Conservation (phyloP, 495 filamentous ascomycete genomes). For the Penicillium longicatenatum region DNA sequence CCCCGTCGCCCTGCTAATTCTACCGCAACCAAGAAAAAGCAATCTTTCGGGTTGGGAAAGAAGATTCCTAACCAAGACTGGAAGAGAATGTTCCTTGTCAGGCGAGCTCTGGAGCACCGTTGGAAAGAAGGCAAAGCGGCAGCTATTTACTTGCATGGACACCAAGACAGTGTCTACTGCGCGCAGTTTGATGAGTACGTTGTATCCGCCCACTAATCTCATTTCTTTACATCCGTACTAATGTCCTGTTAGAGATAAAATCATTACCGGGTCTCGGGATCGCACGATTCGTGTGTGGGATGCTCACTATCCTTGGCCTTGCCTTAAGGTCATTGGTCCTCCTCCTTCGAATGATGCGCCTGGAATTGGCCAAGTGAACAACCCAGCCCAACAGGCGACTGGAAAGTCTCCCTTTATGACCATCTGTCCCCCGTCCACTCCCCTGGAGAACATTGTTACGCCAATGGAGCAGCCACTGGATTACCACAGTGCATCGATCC, state of each 20-base stretch:
- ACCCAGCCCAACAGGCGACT: slow-evolving; percentile 37
- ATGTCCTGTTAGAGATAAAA: slow-evolving; percentile 65
- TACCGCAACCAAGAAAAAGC: slow-evolving; percentile 47
- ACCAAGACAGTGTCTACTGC: slow-evolving; percentile 94
- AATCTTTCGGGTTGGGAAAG: slow-evolving; percentile 53
- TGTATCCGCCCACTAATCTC: not conserved
- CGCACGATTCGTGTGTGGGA: slow-evolving; percentile 96
- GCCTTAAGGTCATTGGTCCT: slow-evolving; percentile 75
- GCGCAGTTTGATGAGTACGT: slow-evolving; percentile 94
- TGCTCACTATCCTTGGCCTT: slow-evolving; percentile 76
- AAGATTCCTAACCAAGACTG: slow-evolving; percentile 64
- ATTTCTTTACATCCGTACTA: slow-evolving; percentile 3
- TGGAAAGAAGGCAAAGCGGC: slow-evolving; percentile 79
- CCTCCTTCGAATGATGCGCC: slow-evolving; percentile 29
- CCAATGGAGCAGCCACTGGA: slow-evolving; percentile 34
- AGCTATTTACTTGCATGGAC: slow-evolving; percentile 86
- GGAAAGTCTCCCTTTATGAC: slow-evolving; percentile 49
- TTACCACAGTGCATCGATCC: slow-evolving; percentile 84
- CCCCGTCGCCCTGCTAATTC: slow-evolving; percentile 38
- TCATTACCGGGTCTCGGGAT: slow-evolving; percentile 95
- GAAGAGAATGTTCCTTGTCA: slow-evolving; percentile 81
- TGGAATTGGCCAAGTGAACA: slow-evolving; percentile 38
- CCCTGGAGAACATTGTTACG: slow-evolving; percentile 30
- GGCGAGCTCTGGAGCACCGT: slow-evolving; percentile 69
- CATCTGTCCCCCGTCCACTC: slow-evolving; percentile 43